phyloP scores from a whole-genome alignment of 2,329 filamentous ascomycete species.

The Orbilia ellipsospora region DNA sequence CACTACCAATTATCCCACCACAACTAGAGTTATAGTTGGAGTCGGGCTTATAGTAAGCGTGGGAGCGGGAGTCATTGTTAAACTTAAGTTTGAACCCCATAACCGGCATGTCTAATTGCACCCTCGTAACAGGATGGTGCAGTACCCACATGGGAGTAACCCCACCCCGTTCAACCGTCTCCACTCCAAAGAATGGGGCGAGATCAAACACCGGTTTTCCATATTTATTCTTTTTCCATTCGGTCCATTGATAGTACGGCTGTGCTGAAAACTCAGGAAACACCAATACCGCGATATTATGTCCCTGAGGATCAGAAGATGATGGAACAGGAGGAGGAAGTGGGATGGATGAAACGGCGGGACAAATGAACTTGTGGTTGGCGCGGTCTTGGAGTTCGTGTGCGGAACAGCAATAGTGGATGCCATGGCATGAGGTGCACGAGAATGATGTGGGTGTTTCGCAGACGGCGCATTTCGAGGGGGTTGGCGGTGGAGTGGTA shows the following conservation, averaged over 20 bases:
- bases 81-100: conserved; percentile 10
- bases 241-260: conserved; percentile 34
- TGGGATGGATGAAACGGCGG: conserved; percentile 1
- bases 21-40: not conserved
- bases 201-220: conserved; percentile 37
- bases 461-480: conserved; percentile 30
- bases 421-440: conserved; percentile 26
- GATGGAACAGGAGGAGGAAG: conserved; percentile 2
- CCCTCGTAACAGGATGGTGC: conserved; percentile 30
- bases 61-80: not conserved
- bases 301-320: not conserved
- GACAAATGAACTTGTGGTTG: conserved; percentile 23
- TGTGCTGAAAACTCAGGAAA: conserved; percentile 27
- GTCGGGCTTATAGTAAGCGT: not conserved
- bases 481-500: not conserved
- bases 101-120: conserved; percentile 9
- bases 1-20: too few relatives aligned
- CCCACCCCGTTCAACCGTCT: not conserved
- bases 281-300: conserved; percentile 16
- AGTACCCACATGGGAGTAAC: conserved; percentile 10
- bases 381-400: conserved; percentile 28
- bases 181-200: conserved; percentile 9
- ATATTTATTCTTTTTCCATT: conserved; percentile 23
- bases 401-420: conserved; percentile 26
- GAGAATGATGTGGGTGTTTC: conserved; percentile 9